Evolutionary conservation across 306 rosid genomes (phyloP).

Genomic region (Crataegus laevigata): DNA sequence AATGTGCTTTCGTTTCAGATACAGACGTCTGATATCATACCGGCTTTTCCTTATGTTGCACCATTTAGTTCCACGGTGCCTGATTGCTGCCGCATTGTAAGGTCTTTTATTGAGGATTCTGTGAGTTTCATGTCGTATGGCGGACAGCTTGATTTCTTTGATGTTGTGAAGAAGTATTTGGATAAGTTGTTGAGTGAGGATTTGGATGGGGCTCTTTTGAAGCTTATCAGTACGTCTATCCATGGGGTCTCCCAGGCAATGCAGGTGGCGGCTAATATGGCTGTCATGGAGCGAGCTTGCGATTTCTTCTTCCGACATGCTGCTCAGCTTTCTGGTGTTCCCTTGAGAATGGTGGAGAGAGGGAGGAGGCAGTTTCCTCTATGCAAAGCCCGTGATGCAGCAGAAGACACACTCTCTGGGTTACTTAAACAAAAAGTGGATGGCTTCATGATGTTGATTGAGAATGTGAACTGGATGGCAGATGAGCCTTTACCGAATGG

Average conservation of each 20-base stretch:
- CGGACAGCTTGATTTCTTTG: constrained; percentile 93
- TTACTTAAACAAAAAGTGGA: constrained; percentile 36
- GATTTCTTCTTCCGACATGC: constrained; percentile 98
- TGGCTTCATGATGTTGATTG: constrained; percentile 79
- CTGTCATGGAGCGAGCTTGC: constrained; percentile 89
- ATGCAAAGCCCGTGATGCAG: constrained; percentile 80
- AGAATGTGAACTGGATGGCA: constrained; percentile 79
- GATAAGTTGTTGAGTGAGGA: constrained; percentile 77
- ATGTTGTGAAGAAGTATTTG: constrained; percentile 85
- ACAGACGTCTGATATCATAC: constrained; percentile 72
- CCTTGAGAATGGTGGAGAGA: constrained; percentile 90
- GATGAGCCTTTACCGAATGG: constrained; percentile 73
- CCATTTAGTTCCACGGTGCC: constrained; percentile 94
- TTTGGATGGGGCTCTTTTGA: constrained; percentile 69
- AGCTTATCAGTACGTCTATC: constrained; percentile 66
- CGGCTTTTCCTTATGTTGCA: constrained; percentile 89
- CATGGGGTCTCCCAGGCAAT: constrained; percentile 87
- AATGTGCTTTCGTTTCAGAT: constrained; percentile 94
- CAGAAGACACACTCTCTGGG: constrained; percentile 52
- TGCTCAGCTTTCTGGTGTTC: constrained; percentile 93
- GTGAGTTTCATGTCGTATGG: constrained; percentile 98
- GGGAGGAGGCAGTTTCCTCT: constrained; percentile 86
- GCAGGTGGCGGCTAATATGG: constrained; percentile 98
- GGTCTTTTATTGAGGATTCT: constrained; percentile 95
- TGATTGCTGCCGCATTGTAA: constrained; percentile 91